A percentile compares a stretch with the other conserved stretches of the same genome.
Evolutionary conservation across 257 asterid species (phyloP).

Genomic region (Thymus mandschuricus): DNA sequence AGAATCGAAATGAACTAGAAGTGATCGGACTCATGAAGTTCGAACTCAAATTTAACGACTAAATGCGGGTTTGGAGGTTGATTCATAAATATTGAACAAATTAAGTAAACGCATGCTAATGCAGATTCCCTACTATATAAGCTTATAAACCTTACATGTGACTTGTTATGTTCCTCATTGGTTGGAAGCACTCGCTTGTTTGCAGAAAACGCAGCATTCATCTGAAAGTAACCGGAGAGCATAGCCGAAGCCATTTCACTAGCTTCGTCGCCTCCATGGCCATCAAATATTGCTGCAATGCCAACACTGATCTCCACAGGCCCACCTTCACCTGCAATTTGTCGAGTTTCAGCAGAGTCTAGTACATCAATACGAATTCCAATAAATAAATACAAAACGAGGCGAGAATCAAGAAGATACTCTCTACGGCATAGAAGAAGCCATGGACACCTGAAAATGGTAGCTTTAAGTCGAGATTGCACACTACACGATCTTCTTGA

Average conservation of each 20-base stretch:
- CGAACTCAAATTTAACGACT: neutral
- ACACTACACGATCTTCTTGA: slow-evolving; percentile 76
- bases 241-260: slow-evolving; percentile 71
- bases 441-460: slow-evolving; percentile 52
- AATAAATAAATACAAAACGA: neutral
- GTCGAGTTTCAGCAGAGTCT: too few species aligned
- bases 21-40: neutral
- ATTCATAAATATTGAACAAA: neutral
- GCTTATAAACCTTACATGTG: slow-evolving; percentile 36
- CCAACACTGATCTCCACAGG: slow-evolving; percentile 44
- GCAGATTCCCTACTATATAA: slow-evolving; percentile 15
- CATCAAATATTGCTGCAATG: slow-evolving; percentile 79
- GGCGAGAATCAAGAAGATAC: slow-evolving; percentile 2
- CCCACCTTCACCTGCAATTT: slow-evolving; percentile 45
- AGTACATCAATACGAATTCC: neutral
- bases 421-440: slow-evolving; percentile 7
- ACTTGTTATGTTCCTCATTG: slow-evolving; percentile 32
- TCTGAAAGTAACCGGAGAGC: slow-evolving; percentile 50
- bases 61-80: neutral
- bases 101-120: slow-evolving; percentile 4
- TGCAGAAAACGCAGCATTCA: slow-evolving; percentile 49
- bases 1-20: neutral
- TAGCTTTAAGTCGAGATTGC: slow-evolving; percentile 57
- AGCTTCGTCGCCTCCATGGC: slow-evolving; percentile 82
- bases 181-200: slow-evolving; percentile 40